phyloP scores from a whole-genome alignment of 73 alveolate species.

The Tetrahymena thermophila region DNA sequence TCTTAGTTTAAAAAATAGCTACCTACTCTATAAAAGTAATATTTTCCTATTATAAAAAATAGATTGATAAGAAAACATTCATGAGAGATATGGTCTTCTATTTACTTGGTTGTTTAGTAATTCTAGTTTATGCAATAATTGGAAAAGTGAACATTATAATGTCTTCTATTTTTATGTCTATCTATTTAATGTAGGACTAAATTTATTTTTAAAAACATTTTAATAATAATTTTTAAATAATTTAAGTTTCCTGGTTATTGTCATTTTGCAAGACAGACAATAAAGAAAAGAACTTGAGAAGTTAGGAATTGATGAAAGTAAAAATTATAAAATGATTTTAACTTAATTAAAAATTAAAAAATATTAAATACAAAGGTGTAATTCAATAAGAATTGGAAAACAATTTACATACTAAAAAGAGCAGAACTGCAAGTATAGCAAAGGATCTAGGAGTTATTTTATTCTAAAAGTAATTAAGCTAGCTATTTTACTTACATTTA shows the following conservation, averaged over 20 bases:
- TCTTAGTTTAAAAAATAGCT: no score
- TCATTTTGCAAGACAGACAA: background rate
- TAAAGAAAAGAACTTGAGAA: background rate
- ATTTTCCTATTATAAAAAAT: background rate
- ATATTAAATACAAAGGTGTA: background rate
- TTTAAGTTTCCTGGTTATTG: background rate
- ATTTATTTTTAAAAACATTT: no score
- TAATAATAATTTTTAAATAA: background rate
- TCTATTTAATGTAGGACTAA: background rate
- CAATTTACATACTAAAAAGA: background rate
- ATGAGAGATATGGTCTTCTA: constrained; percentile 69
- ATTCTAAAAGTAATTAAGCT: background rate
- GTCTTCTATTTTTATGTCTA: constrained; percentile 1
- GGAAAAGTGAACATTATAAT: background rate
- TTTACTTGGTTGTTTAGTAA: constrained; percentile 29
- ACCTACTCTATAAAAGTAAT: no score
- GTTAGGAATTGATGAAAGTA: background rate
- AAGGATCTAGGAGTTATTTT: background rate
- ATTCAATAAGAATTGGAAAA: background rate
- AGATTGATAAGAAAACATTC: constrained; percentile 37
- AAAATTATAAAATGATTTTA: no score
- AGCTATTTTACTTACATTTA: background rate
- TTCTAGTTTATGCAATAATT: constrained; percentile 47
- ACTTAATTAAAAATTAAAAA: no score
- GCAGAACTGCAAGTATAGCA: background rate